A percentile compares a stretch with the other conserved stretches of the same genome.
Evolutionary conservation across 2,329 filamentous ascomycete genomes (phyloP).

Genomic region (Verticillium nonalfalfae): DNA sequence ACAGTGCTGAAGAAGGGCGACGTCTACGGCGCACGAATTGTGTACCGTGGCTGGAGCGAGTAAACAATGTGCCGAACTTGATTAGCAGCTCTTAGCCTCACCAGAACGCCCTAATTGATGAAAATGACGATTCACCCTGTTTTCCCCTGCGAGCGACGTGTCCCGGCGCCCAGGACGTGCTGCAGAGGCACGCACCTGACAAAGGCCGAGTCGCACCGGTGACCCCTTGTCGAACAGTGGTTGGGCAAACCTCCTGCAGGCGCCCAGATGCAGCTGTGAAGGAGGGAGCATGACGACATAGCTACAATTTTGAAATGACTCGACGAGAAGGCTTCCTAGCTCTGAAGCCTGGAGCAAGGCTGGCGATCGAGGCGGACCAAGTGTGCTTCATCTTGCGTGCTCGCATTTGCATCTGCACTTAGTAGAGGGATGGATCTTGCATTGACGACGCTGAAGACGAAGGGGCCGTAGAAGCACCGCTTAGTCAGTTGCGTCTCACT

Average conservation of each 20-base stretch:
- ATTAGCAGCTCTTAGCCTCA: neutral
- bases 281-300: neutral
- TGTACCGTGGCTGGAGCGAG: constrained; percentile 81
- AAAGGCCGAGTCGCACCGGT: neutral
- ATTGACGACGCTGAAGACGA: neutral
- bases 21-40: constrained; percentile 71
- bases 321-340: neutral
- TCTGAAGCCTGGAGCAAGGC: neutral
- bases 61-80: constrained; percentile 19
- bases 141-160: neutral
- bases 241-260: neutral
- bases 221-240: neutral
- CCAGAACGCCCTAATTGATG: neutral
- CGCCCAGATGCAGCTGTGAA: neutral
- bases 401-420: neutral
- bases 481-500: neutral
- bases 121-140: neutral
- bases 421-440: neutral
- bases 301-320: neutral
- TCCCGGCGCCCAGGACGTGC: neutral
- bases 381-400: too few species aligned
- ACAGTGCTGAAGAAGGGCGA: constrained; percentile 78
- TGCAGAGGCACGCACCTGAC: neutral
- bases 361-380: neutral
- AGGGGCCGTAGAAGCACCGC: neutral